Evolutionary conservation across 2,329 filamentous ascomycete species (phyloP).

Genomic region (Alternaria angustiovoidea): DNA sequence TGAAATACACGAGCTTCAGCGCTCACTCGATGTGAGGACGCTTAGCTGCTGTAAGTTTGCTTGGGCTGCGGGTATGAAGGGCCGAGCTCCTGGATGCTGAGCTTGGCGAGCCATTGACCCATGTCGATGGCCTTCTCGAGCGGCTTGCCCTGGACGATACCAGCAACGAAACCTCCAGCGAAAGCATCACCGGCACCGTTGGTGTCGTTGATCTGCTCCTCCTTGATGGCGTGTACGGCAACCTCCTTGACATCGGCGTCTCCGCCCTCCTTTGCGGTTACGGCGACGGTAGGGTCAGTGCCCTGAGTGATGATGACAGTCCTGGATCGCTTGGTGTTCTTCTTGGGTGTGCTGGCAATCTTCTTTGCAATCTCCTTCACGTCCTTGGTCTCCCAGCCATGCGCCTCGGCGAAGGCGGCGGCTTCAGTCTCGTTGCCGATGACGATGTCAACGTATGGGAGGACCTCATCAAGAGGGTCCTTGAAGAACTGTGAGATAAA

Average conservation of each 20-base stretch:
- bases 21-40: constrained; percentile 36
- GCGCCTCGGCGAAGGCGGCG: constrained; percentile 82
- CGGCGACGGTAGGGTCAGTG: constrained; percentile 87
- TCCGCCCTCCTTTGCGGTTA: constrained; percentile 72
- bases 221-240: constrained; percentile 80
- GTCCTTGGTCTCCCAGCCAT: constrained; percentile 76
- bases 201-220: constrained; percentile 88
- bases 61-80: constrained; percentile 72
- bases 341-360: constrained; percentile 89
- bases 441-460: constrained; percentile 94
- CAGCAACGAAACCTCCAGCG: constrained; percentile 90
- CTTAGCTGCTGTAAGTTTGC: constrained; percentile 52
- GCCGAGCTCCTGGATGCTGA: constrained; percentile 94
- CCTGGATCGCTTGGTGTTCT: constrained; percentile 83
- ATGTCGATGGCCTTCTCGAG: constrained; percentile 83
- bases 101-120: constrained; percentile 94
- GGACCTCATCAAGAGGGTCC: constrained; percentile 84
- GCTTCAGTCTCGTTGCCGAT: constrained; percentile 98
- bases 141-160: constrained; percentile 82
- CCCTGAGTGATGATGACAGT: constrained; percentile 94
- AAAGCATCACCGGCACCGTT: constrained; percentile 98
- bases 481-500: constrained; percentile 99
- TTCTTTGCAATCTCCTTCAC: constrained; percentile 84
- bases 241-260: constrained; percentile 74
- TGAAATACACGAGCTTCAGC: constrained; percentile 51